Conservation (phyloP, 2,329 filamentous ascomycete genomes). For the Penicillium griseofulvum region DNA sequence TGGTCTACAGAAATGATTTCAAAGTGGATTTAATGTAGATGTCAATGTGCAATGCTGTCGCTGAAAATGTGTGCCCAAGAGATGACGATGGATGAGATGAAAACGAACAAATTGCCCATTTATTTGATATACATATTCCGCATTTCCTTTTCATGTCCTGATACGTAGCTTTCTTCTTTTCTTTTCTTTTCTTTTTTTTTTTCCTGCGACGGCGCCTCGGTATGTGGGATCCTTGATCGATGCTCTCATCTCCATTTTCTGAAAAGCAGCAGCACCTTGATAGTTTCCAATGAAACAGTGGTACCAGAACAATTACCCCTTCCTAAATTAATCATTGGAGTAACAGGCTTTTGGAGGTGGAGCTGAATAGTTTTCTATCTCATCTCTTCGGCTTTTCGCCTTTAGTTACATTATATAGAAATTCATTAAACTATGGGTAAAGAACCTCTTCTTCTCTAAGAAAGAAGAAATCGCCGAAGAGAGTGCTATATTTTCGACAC, state of each 20-base stretch:
- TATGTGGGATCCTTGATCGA: slow-evolving; percentile 26
- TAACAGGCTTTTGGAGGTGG: no score
- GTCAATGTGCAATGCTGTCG: not conserved
- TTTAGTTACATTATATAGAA: no score
- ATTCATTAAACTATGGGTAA: no score
- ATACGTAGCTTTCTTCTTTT: no score
- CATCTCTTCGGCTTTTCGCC: no score
- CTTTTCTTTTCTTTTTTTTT: slow-evolving; percentile 16
- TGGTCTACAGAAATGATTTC: not conserved
- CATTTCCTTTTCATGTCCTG: slow-evolving; percentile 4
- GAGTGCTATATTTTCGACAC: no score
- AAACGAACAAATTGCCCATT: slow-evolving; percentile 25
- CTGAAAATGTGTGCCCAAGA: not conserved
- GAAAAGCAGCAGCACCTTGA: slow-evolving; percentile 23
- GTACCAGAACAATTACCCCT: slow-evolving; percentile 13
- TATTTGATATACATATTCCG: slow-evolving; percentile 30
- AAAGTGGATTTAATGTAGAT: not conserved
- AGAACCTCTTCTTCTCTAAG: no score
- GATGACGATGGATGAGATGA: slow-evolving; percentile 8
- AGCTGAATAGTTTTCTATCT: no score
- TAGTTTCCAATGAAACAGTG: slow-evolving; percentile 27
- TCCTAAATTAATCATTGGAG: no score
- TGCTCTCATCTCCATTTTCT: slow-evolving; percentile 13
- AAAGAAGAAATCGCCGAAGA: no score
- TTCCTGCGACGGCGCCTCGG: slow-evolving; percentile 23